Evolutionary conservation across 2,329 filamentous ascomycete genomes (phyloP).

Genomic region (Berkeleyomyces rouxiae): DNA sequence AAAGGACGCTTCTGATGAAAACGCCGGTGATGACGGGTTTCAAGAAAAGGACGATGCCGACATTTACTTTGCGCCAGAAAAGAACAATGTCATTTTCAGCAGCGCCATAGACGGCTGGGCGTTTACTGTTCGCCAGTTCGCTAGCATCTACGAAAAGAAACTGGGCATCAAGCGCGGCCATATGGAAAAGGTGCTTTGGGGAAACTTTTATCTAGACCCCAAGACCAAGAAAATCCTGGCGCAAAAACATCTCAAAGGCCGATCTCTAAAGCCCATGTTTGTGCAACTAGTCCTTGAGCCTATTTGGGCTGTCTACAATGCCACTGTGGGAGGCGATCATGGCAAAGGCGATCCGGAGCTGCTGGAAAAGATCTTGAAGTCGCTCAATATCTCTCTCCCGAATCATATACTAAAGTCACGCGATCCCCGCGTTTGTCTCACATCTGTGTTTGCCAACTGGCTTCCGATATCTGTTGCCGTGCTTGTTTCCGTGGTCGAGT

Average conservation of each 20-base stretch:
- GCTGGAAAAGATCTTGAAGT: conserved; percentile 90
- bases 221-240: conserved; percentile 90
- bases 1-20: conserved; percentile 32
- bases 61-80: conserved; percentile 93
- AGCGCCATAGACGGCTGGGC: conserved; percentile 98
- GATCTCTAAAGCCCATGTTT: conserved; percentile 88
- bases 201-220: conserved; percentile 87
- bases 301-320: conserved; percentile 90
- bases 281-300: conserved; percentile 91
- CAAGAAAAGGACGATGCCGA: conserved; percentile 92
- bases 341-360: conserved; percentile 69
- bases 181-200: conserved; percentile 91
- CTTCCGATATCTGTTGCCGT: conserved; percentile 82
- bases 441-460: conserved; percentile 77
- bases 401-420: conserved; percentile 70
- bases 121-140: conserved; percentile 90
- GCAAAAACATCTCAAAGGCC: conserved; percentile 81
- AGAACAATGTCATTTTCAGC: conserved; percentile 97
- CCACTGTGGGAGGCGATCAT: conserved; percentile 65
- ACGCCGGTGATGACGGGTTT: conserved; percentile 48
- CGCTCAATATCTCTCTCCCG: conserved; percentile 66
- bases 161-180: conserved; percentile 78
- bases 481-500: conserved; percentile 85
- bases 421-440: conserved; percentile 70
- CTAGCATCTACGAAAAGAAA: conserved; percentile 87